These are phyloP conservation scores for Talaromyces funiculosus DNA, from an alignment of 2,329 filamentous ascomycete genomes.

Conservation along the genomic window DNA sequence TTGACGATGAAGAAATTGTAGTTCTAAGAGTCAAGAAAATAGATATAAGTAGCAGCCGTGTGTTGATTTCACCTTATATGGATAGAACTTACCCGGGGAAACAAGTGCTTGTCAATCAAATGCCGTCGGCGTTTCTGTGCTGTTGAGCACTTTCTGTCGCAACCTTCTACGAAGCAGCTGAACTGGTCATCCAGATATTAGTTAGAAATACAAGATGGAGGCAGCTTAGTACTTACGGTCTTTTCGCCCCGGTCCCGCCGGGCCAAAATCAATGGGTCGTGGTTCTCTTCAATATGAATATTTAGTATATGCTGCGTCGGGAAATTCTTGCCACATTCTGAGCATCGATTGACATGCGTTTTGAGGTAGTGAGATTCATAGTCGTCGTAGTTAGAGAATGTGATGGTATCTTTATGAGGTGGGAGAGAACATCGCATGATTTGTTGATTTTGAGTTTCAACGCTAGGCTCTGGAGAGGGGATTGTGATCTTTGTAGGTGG, in stretches of 20 bases:
- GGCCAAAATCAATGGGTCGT: constrained; percentile 72
- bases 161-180: constrained; percentile 83
- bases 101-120: constrained; percentile 90
- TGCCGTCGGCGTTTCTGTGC: constrained; percentile 80
- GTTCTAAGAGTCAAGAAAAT: constrained; percentile 40
- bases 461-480: constrained; percentile 44
- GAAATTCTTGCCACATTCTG: constrained; percentile 80
- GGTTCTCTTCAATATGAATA: constrained; percentile 84
- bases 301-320: constrained; percentile 74
- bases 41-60: neutral
- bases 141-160: constrained; percentile 76
- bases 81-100: constrained; percentile 54
- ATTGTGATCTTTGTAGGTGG: constrained; percentile 52
- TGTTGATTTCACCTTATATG: neutral
- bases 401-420: constrained; percentile 64
- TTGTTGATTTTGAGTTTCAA: constrained; percentile 16
- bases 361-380: constrained; percentile 85
- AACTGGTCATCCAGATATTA: constrained; percentile 50
- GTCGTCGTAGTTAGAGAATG: constrained; percentile 68
- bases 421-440: constrained; percentile 77
- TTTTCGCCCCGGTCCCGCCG: constrained; percentile 75
- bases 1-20: constrained; percentile 86
- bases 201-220: neutral
- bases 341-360: constrained; percentile 75
- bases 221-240: constrained; percentile 51